Base-by-base conservation (phyloP, 2,329 filamentous ascomycete genomes). In the Hypomyces rosellus region DNA sequence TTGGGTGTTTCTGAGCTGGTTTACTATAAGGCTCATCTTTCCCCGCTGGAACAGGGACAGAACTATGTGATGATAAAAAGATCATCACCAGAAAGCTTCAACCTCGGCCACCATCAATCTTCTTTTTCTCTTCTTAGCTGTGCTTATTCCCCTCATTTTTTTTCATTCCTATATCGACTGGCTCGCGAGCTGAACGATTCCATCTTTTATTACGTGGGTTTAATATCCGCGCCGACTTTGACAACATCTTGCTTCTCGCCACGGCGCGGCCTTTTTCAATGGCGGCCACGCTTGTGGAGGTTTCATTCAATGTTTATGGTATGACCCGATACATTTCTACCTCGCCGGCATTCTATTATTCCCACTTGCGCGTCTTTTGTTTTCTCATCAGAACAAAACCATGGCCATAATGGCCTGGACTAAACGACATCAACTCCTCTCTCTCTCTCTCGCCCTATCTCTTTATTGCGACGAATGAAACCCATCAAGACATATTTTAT, bases 1-100 rank as follows among this genome's bases (percentile, higher is more conserved):
- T 76, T 73, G 73, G 73, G 70, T 70, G 69, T 67, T 70, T 69
- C 70, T 82, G 78, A 82, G 79, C 73, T 80, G 73, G 74, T 73
- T 77, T 78, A 77, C 78, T 77, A 77, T 78, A 73, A 82, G 77
- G 78, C 79, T 78, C 67, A 70, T 69, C 69, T 70, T 72, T 67
- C 67, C 70, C 69, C 68, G 69, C 70, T 66, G 63, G 57, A 63
- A 69, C 66, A 68, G 61, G 64, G 65, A 69, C 62, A 68, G 72
- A 65, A 74, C 64, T 70, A 72, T 62, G 64, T 71, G 62, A 72
- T 63, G 70, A 71, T 62, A 54, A 63, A 54, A 63, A 60, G 63
- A 59, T 63, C 37, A 49, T 53, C 54, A 50, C 59, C 54, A 55
- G 55, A 56, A 58, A 53, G 54, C 45, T 49, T 53, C 55, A 53